Conservation (phyloP, 768 basidiomycete species). For the Coprinellus micaceus region DNA sequence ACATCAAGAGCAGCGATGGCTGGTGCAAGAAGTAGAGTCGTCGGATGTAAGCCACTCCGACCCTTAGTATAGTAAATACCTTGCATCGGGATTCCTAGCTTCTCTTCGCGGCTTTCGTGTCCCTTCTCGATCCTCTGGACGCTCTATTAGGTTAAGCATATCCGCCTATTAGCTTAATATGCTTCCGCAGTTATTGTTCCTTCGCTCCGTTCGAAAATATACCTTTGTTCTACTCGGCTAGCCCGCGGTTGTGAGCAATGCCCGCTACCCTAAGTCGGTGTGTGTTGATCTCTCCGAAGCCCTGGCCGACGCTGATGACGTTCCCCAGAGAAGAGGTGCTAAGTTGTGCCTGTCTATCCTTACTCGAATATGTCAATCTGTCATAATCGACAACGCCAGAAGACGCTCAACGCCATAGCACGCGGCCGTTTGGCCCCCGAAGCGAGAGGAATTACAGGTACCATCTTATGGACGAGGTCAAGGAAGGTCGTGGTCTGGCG, state of each 20-base stretch:
- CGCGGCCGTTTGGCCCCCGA: neutral
- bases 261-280: too few relatives aligned
- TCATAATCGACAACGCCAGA: neutral
- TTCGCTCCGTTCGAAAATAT: neutral
- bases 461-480: neutral
- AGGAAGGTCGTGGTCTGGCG: neutral
- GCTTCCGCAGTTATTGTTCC: too few relatives aligned
- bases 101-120: too few relatives aligned
- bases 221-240: neutral
- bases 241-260: too few relatives aligned
- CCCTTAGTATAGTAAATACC: too few relatives aligned
- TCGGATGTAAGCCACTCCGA: too few relatives aligned
- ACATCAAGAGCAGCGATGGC: constrained; percentile 39
- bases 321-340: neutral
- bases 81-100: too few relatives aligned
- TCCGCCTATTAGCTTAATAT: too few relatives aligned
- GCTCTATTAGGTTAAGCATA: too few relatives aligned
- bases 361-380: neutral
- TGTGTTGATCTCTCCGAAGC: neutral
- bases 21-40: constrained; percentile 32
- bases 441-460: neutral
- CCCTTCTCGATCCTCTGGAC: too few relatives aligned
- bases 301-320: neutral
- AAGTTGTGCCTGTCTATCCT: neutral
- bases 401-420: neutral